Base-by-base conservation (phyloP, 2,329 filamentous ascomycete genomes). In the Stromatinia cepivora region DNA sequence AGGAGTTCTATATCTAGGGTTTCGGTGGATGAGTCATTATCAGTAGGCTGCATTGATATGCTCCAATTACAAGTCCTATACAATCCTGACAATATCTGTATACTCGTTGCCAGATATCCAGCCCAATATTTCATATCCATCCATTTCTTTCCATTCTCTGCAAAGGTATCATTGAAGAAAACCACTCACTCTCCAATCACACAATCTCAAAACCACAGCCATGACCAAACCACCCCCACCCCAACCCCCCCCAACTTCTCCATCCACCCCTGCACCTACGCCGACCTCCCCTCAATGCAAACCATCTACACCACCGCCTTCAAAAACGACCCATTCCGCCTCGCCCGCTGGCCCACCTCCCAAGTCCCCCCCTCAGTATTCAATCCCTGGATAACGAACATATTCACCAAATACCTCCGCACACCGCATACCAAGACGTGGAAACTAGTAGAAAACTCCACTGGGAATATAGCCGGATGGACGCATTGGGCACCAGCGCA, bases 381-480 rank as follows among this genome's bases (percentile, higher is more conserved):
- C 52, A 13, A 71, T 17, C 66, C 70, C 28, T 81, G 80, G 79
- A 75, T 80, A 28, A 72, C 66, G 8, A 54, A 15, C 3, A 77
- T 79, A 53, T 75, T 79, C 56, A 64, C 56, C 36, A 56, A 50
- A 2, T 77, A 77, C 61, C 70, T 82, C 66, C 13, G 45, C n/a
- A 73, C 79, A 36, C 77, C 70, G 10, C 71, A 72, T 20, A 72
- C 77, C 28, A 76, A 76, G 6, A 74, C 77, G 69, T 81, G 78
- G 72, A 80, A 80, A 69, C 70, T 81, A 36, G 72, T 73, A 45
- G 77, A 81, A 65, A 62, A 45, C 1, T 46, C 57, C 15, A 77
- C 71, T 9, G 77, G 76, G 2, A 72, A 76, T 10, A 66, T 80
- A 8, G 77, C 76, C 17, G 78, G 76, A 78, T 20, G 80, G 80